These are phyloP conservation scores for Syzygium jambos DNA, from an alignment of 345 rosid genomes.

Conservation along the genomic window DNA sequence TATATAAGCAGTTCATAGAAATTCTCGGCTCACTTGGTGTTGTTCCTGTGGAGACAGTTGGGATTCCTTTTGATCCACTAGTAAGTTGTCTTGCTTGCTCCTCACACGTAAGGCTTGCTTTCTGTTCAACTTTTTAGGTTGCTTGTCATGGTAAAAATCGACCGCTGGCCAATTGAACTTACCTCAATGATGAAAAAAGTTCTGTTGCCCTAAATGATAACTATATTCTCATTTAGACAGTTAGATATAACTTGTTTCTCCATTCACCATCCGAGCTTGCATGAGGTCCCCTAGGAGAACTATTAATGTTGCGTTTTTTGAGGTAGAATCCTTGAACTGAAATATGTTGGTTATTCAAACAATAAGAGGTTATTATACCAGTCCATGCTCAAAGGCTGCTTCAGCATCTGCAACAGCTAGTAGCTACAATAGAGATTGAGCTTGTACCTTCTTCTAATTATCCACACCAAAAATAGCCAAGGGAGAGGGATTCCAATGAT, in stretches of 20 bases:
- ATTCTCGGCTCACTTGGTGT: slow-evolving; percentile 74
- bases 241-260: background rate
- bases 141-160: background rate
- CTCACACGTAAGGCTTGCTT: background rate
- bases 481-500: background rate
- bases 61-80: slow-evolving; percentile 88
- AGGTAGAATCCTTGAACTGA: background rate
- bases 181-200: background rate
- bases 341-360: background rate
- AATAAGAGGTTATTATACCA: background rate
- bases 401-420: background rate
- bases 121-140: background rate
- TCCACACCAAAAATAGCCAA: background rate
- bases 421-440: background rate
- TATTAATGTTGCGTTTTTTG: background rate
- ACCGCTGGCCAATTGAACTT: background rate
- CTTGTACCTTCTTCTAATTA: background rate
- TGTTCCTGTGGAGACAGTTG: slow-evolving; percentile 70
- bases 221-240: background rate
- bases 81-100: slow-evolving; percentile 36
- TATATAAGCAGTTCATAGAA: slow-evolving; percentile 82
- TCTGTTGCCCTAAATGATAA: background rate
- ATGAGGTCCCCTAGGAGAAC: background rate
- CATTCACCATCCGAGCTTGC: background rate
- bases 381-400: background rate